Evolutionary conservation across 2,329 filamentous ascomycete genomes (phyloP).

Genomic region (Aspergillus phoenicis): DNA sequence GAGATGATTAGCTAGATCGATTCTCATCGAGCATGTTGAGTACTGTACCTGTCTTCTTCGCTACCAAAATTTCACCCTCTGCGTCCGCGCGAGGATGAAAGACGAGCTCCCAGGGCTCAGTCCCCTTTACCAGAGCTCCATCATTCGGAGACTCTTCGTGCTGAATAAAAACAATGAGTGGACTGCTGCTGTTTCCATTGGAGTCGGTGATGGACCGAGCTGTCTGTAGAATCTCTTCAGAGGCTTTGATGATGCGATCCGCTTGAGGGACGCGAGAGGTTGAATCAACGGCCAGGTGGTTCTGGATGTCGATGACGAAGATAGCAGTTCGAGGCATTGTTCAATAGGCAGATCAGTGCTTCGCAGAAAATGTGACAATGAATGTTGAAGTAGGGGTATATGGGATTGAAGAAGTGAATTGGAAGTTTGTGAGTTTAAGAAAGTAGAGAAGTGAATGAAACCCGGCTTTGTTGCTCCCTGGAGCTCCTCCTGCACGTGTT

Average conservation of each 20-base stretch:
- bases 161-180: slow-evolving; percentile 1
- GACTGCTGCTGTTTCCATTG: background rate
- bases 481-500: too few relatives aligned
- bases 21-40: background rate
- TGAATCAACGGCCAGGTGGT: background rate
- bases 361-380: background rate
- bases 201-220: slow-evolving; percentile 1
- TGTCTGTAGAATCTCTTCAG: background rate
- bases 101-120: background rate
- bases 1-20: background rate
- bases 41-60: slow-evolving; percentile 1
- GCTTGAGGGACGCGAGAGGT: slow-evolving; percentile 7
- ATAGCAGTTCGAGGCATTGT: slow-evolving; percentile 2
- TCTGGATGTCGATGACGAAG: slow-evolving; percentile 9
- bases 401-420: background rate
- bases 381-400: too few relatives aligned
- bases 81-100: background rate
- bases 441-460: too few relatives aligned
- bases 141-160: background rate
- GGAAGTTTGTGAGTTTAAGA: too few relatives aligned
- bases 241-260: background rate
- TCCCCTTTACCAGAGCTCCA: background rate
- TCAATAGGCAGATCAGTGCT: background rate
- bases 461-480: too few relatives aligned
- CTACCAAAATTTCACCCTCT: background rate